Evolutionary conservation across 768 basidiomycete species (phyloP).

Genomic region (Panellus pusillus): DNA sequence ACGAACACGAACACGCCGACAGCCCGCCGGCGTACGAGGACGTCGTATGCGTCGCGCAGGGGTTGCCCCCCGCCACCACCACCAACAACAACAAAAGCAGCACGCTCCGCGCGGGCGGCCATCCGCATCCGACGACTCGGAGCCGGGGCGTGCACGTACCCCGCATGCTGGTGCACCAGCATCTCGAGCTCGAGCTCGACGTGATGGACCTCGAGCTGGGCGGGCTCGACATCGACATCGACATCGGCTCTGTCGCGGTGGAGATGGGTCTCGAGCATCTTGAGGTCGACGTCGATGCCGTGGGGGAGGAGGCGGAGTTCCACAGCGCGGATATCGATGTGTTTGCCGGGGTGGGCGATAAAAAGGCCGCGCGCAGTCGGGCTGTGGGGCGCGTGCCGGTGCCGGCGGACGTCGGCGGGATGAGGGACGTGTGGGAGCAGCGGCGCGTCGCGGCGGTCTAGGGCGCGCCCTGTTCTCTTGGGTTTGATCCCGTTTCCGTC

Average conservation of each 20-base stretch:
- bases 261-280: background rate
- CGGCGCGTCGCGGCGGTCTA: background rate
- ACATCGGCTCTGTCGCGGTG: constrained; percentile 7
- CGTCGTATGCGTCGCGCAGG: constrained; percentile 1
- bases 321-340: background rate
- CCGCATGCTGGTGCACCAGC: constrained; percentile 1
- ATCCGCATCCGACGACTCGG: too few relatives aligned
- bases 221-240: constrained; percentile 10
- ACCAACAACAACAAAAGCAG: too few relatives aligned
- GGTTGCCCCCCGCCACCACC: background rate
- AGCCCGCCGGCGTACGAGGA: constrained; percentile 18
- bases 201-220: constrained; percentile 16
- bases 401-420: background rate
- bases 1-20: background rate
- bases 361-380: background rate
- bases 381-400: constrained; percentile 1
- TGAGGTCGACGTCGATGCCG: constrained; percentile 5
- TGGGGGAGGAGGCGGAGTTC: background rate
- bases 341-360: constrained; percentile 9
- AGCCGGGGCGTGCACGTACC: constrained; percentile 2
- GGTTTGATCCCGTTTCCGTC: too few relatives aligned
- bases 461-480: too few relatives aligned
- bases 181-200: constrained; percentile 11
- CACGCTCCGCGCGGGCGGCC: background rate
- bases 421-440: constrained; percentile 10